phyloP scores from a whole-genome alignment of 2,329 filamentous ascomycete species.

The Alternaria panax region DNA sequence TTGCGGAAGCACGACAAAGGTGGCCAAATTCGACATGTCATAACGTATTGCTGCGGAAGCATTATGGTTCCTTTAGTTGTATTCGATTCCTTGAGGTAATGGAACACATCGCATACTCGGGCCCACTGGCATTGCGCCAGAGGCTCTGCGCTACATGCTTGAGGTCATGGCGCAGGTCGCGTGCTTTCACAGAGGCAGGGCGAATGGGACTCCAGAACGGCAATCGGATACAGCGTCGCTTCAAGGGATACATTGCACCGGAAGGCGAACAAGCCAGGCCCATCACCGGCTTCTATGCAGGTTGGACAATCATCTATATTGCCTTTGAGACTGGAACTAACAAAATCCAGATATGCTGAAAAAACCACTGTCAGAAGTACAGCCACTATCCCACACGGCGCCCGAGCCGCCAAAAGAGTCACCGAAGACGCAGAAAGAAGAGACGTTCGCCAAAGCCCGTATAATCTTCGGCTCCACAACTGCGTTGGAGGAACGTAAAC shows the following conservation, averaged over 20 bases:
- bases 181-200: slow-evolving; percentile 4
- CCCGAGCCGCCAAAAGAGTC: slow-evolving; percentile 45
- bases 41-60: neutral
- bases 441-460: slow-evolving; percentile 64
- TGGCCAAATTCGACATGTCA: slow-evolving; percentile 9
- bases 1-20: neutral
- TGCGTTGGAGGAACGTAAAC: slow-evolving; percentile 72
- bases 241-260: slow-evolving; percentile 46
- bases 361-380: slow-evolving; percentile 35
- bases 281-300: slow-evolving; percentile 50
- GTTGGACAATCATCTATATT: slow-evolving; percentile 19
- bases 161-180: slow-evolving; percentile 22
- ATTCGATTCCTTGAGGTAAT: neutral
- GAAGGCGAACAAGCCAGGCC: slow-evolving; percentile 50
- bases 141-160: slow-evolving; percentile 37
- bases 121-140: slow-evolving; percentile 30
- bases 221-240: slow-evolving; percentile 46
- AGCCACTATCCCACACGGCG: slow-evolving; percentile 43
- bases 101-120: slow-evolving; percentile 23
- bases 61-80: neutral
- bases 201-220: slow-evolving; percentile 43
- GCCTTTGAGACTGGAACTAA: slow-evolving; percentile 10
- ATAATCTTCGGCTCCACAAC: slow-evolving; percentile 85
- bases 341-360: slow-evolving; percentile 48
- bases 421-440: slow-evolving; percentile 60